Base-by-base conservation (phyloP, 306 rosid species). In the Rosa lucieae region DNA sequence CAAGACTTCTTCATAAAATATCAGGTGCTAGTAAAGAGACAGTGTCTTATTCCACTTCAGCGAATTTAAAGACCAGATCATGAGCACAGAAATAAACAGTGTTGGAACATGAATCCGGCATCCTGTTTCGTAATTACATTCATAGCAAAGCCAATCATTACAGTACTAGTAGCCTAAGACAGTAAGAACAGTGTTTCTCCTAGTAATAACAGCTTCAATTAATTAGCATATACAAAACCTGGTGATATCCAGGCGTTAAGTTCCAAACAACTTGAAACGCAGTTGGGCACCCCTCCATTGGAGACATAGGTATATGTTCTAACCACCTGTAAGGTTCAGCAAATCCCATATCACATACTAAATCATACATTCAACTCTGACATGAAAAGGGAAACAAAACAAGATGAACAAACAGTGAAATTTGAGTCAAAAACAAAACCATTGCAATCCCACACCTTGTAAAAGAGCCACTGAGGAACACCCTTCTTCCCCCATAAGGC, bases 401-500 rank as follows among this genome's bases (percentile, higher is more conserved):
- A 67, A 79, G 47, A 65, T 13, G 8, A 81, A 32, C 58, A 75
- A 12, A 69, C 49, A 76, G 73, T 4, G 78, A 72, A 21, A 7
- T 51, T 35, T 17, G 56, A 68, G 79, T 44, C 39, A 66, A 55
- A 40, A 29, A 70, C 42, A 42, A 29, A 53, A 79, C 61, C 67
- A 71, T 35, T 42, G 3, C 10, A 73, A 79, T 18, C 4, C 23
- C 79, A 42, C 56, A 92, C 97, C 97, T 84, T 8, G 92, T 90
- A 82, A 92, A 92, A 68, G 95, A 82, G 62, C 97, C 97, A 78
- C 75, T 83, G 53, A 92, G 89, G 58, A 71, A 86, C 78, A 92
- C 97, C 82, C 89, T 86, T 69, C 83, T 89, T 86, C 97, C 95
- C 8, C 97, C 97, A 74, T 90, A 73, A 82, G 90, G 95, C 97